These are phyloP conservation scores for Nakaseomyces sp. DNA, from an alignment of 1,139 yeast species.

Conservation along the genomic window DNA sequence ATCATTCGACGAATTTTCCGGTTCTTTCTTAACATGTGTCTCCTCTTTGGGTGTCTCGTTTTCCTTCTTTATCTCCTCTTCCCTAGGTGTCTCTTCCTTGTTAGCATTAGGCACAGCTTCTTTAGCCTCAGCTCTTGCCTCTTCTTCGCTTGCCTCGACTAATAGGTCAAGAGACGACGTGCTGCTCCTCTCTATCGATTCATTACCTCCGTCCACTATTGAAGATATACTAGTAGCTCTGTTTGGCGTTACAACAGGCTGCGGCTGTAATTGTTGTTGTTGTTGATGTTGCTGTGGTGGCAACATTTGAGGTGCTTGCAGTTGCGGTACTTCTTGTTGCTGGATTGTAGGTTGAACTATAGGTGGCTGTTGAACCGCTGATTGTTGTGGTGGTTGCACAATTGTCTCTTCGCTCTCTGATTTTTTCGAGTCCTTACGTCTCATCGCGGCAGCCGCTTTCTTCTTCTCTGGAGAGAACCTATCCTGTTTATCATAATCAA, in stretches of 20 bases:
- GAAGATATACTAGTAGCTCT: conserved; percentile 3
- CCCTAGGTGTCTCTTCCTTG: not conserved
- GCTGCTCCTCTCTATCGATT: not conserved
- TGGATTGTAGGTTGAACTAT: too few relatives aligned
- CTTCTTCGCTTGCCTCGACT: not conserved
- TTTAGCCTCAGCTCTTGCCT: not conserved
- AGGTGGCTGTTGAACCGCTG: too few relatives aligned
- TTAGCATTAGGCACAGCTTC: not conserved
- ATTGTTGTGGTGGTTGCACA: not conserved
- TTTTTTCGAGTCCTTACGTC: not conserved
- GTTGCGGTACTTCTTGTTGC: not conserved
- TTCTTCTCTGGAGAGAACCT: conserved; percentile 8
- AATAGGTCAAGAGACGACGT: not conserved
- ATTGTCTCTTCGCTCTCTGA: not conserved
- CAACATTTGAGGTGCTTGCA: not conserved
- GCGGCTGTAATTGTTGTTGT: not conserved
- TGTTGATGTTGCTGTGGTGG: too few relatives aligned
- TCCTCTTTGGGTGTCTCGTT: too few relatives aligned
- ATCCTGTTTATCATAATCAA: conserved; percentile 30
- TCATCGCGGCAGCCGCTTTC: not conserved
- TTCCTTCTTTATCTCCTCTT: conserved; percentile 4
- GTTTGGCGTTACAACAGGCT: not conserved
- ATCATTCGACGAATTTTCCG: conserved; percentile 5
- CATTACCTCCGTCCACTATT: not conserved
- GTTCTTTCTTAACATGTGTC: not conserved